Conservation (phyloP, 225 moss, liverwort and hornwort genomes). For the Climacium dendroides region DNA sequence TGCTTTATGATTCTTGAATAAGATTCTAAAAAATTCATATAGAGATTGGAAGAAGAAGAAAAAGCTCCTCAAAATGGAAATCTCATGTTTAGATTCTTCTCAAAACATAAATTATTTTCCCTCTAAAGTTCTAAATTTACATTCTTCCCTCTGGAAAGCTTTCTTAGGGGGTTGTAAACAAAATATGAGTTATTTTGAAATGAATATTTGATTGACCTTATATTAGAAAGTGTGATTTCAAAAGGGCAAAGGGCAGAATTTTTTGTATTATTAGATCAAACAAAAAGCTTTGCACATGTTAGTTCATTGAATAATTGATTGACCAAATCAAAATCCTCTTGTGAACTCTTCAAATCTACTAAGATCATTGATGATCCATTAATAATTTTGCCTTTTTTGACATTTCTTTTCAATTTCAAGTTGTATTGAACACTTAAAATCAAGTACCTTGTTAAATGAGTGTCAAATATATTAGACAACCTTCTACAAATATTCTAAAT, state of each 20-base stretch:
- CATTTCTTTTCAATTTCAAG: background rate
- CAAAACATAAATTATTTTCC: background rate
- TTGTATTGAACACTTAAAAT: background rate
- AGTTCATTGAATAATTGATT: background rate
- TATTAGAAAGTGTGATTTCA: background rate
- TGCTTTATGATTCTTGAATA: background rate
- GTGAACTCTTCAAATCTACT: background rate
- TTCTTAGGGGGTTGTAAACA: accelerated
- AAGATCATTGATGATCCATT: background rate
- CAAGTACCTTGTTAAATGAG: background rate
- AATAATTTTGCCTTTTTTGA: background rate
- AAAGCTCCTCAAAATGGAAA: background rate
- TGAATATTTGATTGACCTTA: background rate
- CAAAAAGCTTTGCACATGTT: background rate
- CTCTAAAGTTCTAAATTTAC: background rate
- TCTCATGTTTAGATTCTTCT: background rate
- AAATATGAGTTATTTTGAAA: background rate
- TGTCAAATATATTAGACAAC: no score
- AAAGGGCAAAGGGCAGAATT: no score
- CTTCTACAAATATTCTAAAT: background rate
- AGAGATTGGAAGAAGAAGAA: background rate
- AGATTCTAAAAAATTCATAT: background rate
- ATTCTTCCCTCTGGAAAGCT: accelerated
- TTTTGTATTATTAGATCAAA: background rate
- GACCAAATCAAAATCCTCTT: background rate